phyloP scores from a whole-genome alignment of 495 filamentous ascomycete genomes.

The Staphylotrichum longicolle region DNA sequence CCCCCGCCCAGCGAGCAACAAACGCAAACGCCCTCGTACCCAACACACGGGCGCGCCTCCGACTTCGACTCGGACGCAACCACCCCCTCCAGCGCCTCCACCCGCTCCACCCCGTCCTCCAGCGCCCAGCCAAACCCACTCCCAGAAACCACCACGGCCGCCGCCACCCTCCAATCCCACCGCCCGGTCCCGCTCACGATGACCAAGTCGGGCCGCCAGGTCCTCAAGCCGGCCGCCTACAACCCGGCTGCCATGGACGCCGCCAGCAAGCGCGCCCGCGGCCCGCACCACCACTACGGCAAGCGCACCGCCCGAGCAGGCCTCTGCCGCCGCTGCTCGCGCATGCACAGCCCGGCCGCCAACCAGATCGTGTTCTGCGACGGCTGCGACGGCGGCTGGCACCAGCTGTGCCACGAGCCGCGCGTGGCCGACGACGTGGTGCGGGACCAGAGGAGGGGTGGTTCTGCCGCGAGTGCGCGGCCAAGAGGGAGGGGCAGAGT shows the following conservation, averaged over 20 bases:
- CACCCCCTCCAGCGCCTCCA: conserved; percentile 22
- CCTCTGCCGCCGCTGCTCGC: conserved; percentile 74
- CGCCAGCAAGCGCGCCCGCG: conserved; percentile 38
- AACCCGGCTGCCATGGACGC: conserved; percentile 54
- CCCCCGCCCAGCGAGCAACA: conserved; percentile 10
- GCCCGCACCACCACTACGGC: conserved; percentile 35
- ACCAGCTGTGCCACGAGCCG: conserved; percentile 88
- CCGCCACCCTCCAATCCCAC: conserved; percentile 26
- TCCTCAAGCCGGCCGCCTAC: conserved; percentile 71
- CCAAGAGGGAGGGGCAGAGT: conserved; percentile 38
- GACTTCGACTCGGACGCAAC: conserved; percentile 13
- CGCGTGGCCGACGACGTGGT: conserved; percentile 70
- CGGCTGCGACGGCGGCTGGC: conserved; percentile 83
- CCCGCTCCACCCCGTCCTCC: not conserved
- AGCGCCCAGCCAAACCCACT: not conserved
- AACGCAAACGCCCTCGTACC: conserved; percentile 26
- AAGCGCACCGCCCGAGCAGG: conserved; percentile 52
- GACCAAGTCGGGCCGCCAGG: conserved; percentile 80
- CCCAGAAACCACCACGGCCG: conserved; percentile 9
- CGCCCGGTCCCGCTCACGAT: conserved; percentile 56
- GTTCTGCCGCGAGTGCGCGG: conserved; percentile 69
- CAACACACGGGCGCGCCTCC: conserved; percentile 14
- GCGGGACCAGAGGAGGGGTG: conserved; percentile 62
- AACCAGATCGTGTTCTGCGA: conserved; percentile 97
- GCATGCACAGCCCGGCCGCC: conserved; percentile 67